A percentile compares a stretch with the other conserved stretches of the same genome.
Conservation (phyloP, 176 grass and related monocot genomes). For the Chloris gayana region DNA sequence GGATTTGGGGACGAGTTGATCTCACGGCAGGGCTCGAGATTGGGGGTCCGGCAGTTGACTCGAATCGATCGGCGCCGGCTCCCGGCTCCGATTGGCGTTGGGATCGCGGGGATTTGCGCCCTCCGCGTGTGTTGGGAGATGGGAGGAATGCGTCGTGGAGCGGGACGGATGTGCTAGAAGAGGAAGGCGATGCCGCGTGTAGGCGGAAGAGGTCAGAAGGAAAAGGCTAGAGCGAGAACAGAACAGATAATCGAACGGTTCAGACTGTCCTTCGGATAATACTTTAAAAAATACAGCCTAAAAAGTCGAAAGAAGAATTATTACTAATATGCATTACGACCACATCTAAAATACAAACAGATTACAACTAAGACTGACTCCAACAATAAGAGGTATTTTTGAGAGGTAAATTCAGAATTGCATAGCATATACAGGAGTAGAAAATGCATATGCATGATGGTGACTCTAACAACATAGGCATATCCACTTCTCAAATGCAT, state of each 20-base stretch:
- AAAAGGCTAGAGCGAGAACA: constrained; percentile 8
- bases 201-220: not conserved
- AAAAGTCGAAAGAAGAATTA: no score
- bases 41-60: not conserved
- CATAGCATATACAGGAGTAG: no score
- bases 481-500: no score
- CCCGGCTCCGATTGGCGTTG: constrained; percentile 12
- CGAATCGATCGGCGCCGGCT: not conserved
- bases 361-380: no score
- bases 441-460: no score
- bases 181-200: not conserved
- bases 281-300: no score
- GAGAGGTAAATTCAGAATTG: no score
- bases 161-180: constrained; percentile 5
- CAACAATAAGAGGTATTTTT: no score
- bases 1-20: not conserved
- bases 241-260: not conserved
- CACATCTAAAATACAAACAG: no score
- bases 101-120: constrained; percentile 34
- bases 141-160: constrained; percentile 21
- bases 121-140: not conserved
- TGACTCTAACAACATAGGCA: no score
- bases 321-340: no score
- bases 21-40: not conserved
- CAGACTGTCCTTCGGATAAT: no score